Conservation (phyloP, 768 basidiomycete genomes). For the Coprinopsis sp. region DNA sequence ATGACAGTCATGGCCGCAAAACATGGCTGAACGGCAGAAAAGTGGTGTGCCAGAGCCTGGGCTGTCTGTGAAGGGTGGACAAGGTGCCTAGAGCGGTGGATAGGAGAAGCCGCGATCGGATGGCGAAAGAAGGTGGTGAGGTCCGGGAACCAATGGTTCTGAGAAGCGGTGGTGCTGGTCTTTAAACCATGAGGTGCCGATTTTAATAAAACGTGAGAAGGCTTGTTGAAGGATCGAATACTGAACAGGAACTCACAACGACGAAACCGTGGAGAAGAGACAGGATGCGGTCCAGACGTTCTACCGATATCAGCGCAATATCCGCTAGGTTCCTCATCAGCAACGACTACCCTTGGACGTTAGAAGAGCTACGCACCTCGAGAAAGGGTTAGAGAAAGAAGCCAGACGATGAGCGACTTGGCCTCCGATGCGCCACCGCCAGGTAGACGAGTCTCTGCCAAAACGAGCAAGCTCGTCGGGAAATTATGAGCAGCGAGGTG, state of each 20-base stretch:
- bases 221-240: not conserved
- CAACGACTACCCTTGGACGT: not conserved
- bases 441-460: constrained; percentile 19
- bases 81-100: not conserved
- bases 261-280: not conserved
- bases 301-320: not conserved
- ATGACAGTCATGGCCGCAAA: constrained; percentile 48
- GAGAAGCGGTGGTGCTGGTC: not conserved
- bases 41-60: not conserved
- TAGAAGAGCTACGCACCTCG: constrained; percentile 29
- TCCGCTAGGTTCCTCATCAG: not conserved
- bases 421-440: constrained; percentile 16
- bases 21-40: constrained; percentile 15
- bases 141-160: constrained; percentile 1
- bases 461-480: constrained; percentile 30
- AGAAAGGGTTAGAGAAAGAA: constrained; percentile 36
- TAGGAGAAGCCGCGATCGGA: not conserved
- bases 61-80: not conserved
- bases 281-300: not conserved
- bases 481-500: constrained; percentile 42
- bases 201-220: constrained; percentile 3
- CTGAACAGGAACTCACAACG: not conserved
- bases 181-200: not conserved
- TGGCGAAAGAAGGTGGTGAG: constrained; percentile 1
- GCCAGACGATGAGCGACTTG: constrained; percentile 32